Conservation (phyloP, 805 yeast species). For the Candida anglica region DNA sequence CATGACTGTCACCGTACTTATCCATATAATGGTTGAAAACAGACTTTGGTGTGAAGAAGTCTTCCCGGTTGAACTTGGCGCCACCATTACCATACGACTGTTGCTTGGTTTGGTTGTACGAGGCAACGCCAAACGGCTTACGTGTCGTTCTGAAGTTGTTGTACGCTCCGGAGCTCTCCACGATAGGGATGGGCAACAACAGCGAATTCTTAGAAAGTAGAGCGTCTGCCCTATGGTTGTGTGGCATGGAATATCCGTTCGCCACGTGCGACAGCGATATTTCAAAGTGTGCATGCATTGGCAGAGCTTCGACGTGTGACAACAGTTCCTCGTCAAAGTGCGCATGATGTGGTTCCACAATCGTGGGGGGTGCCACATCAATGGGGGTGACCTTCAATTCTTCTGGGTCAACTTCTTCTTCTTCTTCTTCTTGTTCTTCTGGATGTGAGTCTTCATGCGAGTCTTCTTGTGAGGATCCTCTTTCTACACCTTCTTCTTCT, state of each 20-base stretch:
- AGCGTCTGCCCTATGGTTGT: conserved; percentile 42
- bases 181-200: conserved; percentile 39
- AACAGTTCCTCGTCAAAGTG: not conserved
- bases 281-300: too few relatives aligned
- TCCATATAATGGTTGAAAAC: conserved; percentile 70
- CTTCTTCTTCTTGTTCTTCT: not conserved
- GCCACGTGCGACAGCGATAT: too few relatives aligned
- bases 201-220: conserved; percentile 33
- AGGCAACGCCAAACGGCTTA: conserved; percentile 64
- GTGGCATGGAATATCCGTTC: conserved; percentile 26
- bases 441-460: not conserved
- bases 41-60: conserved; percentile 75
- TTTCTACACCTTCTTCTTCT: conserved; percentile 10
- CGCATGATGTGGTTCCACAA: not conserved
- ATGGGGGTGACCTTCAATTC: not conserved
- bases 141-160: conserved; percentile 38
- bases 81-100: conserved; percentile 3
- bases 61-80: conserved; percentile 56
- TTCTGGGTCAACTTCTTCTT: not conserved
- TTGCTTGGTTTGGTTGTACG: conserved; percentile 35
- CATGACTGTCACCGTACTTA: conserved; percentile 42
- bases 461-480: too few relatives aligned
- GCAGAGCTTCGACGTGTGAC: conserved; percentile 6
- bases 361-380: not conserved
- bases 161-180: conserved; percentile 13